phyloP scores from a whole-genome alignment of 768 basidiomycete species.

The Pisolithus albus region DNA sequence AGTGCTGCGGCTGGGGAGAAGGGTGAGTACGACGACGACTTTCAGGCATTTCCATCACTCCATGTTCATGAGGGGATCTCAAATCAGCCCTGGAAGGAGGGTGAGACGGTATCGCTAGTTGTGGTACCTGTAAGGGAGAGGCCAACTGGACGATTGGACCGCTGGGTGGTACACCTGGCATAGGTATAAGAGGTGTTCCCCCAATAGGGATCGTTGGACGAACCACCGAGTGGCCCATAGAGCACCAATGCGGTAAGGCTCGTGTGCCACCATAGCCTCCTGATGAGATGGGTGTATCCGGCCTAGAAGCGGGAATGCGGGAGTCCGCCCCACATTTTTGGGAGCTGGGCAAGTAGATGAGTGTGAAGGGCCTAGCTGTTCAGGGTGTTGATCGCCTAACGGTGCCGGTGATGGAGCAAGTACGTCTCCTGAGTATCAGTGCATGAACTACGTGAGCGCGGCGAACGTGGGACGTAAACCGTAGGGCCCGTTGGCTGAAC shows the following conservation, averaged over 20 bases:
- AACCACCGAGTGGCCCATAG: not conserved
- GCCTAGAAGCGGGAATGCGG: conserved; percentile 23
- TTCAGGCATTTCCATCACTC: not conserved
- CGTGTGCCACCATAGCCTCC: not conserved
- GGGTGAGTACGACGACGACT: conserved; percentile 10
- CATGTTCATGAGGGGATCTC: conserved; percentile 8
- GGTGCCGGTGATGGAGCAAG: too few relatives aligned
- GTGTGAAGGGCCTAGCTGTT: too few relatives aligned
- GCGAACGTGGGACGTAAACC: too few relatives aligned
- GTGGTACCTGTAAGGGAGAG: not conserved
- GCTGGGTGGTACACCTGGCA: conserved; percentile 5
- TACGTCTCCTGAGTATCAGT: too few relatives aligned
- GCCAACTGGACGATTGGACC: conserved; percentile 13
- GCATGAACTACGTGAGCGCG: too few relatives aligned
- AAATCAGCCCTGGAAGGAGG: conserved; percentile 13
- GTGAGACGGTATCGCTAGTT: conserved; percentile 10
- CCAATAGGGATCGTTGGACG: not conserved
- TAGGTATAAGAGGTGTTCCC: not conserved
- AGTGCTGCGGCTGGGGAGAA: conserved; percentile 9
- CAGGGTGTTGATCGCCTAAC: too few relatives aligned
- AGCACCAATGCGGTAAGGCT: not conserved
- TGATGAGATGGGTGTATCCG: conserved; percentile 4
- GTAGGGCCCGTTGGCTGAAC: too few relatives aligned
- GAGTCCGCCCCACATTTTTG: too few relatives aligned
- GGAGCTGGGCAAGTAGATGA: too few relatives aligned